A percentile compares a stretch with the other conserved stretches of the same genome.
phyloP scores from a whole-genome alignment of 2,329 filamentous ascomycete species.

The Colletotrichum somersetense region DNA sequence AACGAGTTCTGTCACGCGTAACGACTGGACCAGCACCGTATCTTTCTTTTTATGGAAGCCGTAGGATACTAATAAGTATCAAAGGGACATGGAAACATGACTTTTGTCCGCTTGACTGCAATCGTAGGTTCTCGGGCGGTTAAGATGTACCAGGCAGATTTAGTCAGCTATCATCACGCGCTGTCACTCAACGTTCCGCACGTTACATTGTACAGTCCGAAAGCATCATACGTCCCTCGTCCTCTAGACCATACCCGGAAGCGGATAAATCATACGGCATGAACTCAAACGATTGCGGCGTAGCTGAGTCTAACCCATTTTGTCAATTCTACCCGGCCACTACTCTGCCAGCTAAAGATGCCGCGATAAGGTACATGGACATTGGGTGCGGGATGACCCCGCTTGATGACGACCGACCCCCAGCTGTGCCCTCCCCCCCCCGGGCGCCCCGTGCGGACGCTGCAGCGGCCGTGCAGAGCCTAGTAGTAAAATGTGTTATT shows the following conservation, averaged over 20 bases:
- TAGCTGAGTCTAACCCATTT: constrained; percentile 27
- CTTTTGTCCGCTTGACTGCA: constrained; percentile 9
- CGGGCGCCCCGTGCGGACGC: constrained; percentile 7
- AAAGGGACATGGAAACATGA: background rate
- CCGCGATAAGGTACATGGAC: constrained; percentile 29
- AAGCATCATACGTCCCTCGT: background rate
- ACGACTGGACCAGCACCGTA: background rate
- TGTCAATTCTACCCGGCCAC: constrained; percentile 33
- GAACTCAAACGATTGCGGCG: constrained; percentile 9
- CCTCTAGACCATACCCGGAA: constrained; percentile 14
- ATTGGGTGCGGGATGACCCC: constrained; percentile 32
- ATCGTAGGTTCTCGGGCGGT: background rate
- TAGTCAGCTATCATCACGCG: constrained; percentile 3
- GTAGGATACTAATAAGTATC: constrained; percentile 2
- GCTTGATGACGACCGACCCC: constrained; percentile 37
- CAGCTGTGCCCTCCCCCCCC: constrained; percentile 18
- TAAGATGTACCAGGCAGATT: constrained; percentile 4
- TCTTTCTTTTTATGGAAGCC: background rate
- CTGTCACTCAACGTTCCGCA: background rate
- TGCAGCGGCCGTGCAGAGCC: constrained; percentile 1
- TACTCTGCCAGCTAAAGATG: background rate
- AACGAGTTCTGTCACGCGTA: background rate
- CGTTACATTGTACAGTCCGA: constrained; percentile 3
- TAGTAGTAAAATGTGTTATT: background rate
- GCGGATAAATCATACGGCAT: constrained; percentile 30